Conservation (phyloP, 2,329 filamentous ascomycete genomes). For the Cylindrodendrum hubeiense region DNA sequence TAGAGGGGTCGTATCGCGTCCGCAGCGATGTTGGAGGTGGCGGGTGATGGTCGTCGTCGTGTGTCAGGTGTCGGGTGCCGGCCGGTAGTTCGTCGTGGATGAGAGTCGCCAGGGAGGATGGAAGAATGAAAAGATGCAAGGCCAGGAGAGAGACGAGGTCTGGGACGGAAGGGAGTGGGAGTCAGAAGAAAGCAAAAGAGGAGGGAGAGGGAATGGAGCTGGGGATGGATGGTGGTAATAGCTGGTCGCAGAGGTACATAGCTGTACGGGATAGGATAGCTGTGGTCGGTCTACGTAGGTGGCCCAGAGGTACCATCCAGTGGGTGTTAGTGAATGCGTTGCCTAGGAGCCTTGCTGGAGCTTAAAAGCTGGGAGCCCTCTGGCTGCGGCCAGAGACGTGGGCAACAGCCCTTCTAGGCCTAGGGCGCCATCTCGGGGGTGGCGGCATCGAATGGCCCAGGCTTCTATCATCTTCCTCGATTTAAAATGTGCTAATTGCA, state of each 20-base stretch:
- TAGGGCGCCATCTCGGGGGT: conserved; percentile 17
- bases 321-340: conserved; percentile 7
- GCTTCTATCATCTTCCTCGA: neutral
- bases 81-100: neutral
- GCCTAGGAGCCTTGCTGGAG: neutral
- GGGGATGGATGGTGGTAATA: conserved; percentile 11
- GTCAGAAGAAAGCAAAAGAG: neutral
- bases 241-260: neutral
- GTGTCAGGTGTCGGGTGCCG: neutral
- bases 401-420: conserved; percentile 12
- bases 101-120: conserved; percentile 2
- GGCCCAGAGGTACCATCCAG: conserved; percentile 9
- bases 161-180: neutral
- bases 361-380: neutral
- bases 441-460: conserved; percentile 15
- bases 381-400: neutral
- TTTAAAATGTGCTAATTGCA: neutral
- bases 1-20: conserved; percentile 24
- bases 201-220: neutral
- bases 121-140: neutral
- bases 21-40: conserved; percentile 6
- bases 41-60: conserved; percentile 1
- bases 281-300: neutral
- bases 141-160: neutral
- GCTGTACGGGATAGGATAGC: neutral